Percentiles rank a stretch among this genome's conserved stretches.
phyloP scores from a whole-genome alignment of 1,284 basidiomycete genomes.

The Ganoderma resinaceum region DNA sequence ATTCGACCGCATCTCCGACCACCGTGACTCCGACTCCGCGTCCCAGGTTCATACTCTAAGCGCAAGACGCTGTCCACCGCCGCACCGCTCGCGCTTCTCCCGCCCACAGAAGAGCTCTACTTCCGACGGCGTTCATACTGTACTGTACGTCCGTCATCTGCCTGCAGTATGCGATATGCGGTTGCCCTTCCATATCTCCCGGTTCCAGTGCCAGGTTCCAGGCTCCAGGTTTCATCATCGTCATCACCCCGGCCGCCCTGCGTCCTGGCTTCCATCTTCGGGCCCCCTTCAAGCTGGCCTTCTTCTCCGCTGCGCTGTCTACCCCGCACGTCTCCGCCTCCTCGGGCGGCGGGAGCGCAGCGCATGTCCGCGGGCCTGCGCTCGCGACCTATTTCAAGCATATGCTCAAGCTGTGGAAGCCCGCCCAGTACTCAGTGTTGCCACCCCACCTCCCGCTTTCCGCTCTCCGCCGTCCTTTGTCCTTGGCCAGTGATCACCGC shows the following conservation, averaged over 20 bases:
- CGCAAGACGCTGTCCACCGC: neutral
- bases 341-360: neutral
- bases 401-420: neutral
- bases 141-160: too few relatives aligned
- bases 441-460: neutral
- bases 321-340: neutral
- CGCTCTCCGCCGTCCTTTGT: neutral
- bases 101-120: neutral
- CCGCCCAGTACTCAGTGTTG: too few relatives aligned
- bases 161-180: too few relatives aligned
- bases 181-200: too few relatives aligned
- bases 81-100: neutral
- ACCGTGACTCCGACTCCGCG: neutral
- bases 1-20: too few relatives aligned
- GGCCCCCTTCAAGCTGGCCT: neutral
- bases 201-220: too few relatives aligned
- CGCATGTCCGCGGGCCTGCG: neutral
- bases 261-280: neutral
- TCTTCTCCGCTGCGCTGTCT: neutral
- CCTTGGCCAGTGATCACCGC: neutral
- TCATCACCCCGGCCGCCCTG: too few relatives aligned
- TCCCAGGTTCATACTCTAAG: neutral
- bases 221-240: neutral
- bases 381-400: neutral
- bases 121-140: slow-evolving; percentile 6